A percentile compares a stretch with the other conserved stretches of the same genome.
These are phyloP conservation scores for Penicillium concentricum DNA, from an alignment of 2,329 filamentous ascomycete genomes.

Conservation along the genomic window DNA sequence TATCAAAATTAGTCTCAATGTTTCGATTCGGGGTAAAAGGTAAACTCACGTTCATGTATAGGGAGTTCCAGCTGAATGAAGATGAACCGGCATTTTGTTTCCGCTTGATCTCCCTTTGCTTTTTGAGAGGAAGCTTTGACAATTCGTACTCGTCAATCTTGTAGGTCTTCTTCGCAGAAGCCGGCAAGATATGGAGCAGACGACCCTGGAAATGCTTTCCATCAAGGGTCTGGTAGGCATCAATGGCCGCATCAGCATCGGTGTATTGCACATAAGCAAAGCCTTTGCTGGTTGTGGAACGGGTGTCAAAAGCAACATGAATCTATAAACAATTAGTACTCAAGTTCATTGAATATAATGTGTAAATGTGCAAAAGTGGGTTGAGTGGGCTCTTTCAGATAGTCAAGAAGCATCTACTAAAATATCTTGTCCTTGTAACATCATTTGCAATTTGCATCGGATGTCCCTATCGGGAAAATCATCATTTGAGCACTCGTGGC, in stretches of 20 bases:
- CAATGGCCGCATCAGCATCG: slow-evolving; percentile 68
- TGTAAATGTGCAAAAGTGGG: slow-evolving; percentile 16
- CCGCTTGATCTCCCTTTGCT: slow-evolving; percentile 85
- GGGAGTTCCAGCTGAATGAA: slow-evolving; percentile 96
- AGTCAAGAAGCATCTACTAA: slow-evolving; percentile 99
- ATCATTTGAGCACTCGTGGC: slow-evolving; percentile 64
- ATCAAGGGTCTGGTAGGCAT: slow-evolving; percentile 77
- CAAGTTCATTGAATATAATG: slow-evolving; percentile 24
- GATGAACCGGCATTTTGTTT: slow-evolving; percentile 75
- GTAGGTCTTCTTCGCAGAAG: slow-evolving; percentile 74
- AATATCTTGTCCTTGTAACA: slow-evolving; percentile 88
- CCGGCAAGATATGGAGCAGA: slow-evolving; percentile 84
- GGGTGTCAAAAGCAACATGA: slow-evolving; percentile 74
- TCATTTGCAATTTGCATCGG: slow-evolving; percentile 90
- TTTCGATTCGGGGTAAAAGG: neutral
- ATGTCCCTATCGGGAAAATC: slow-evolving; percentile 99
- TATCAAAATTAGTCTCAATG: slow-evolving; percentile 19
- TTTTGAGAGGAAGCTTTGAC: slow-evolving; percentile 89
- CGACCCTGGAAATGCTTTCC: slow-evolving; percentile 89
- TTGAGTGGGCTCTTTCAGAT: slow-evolving; percentile 65
- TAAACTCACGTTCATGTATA: slow-evolving; percentile 86
- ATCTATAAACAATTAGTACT: slow-evolving; percentile 63
- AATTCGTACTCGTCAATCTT: slow-evolving; percentile 85
- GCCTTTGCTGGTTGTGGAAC: slow-evolving; percentile 74
- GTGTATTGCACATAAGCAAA: slow-evolving; percentile 83